Conservation (phyloP, 495 filamentous ascomycete genomes). For the Penicillium argentinense region DNA sequence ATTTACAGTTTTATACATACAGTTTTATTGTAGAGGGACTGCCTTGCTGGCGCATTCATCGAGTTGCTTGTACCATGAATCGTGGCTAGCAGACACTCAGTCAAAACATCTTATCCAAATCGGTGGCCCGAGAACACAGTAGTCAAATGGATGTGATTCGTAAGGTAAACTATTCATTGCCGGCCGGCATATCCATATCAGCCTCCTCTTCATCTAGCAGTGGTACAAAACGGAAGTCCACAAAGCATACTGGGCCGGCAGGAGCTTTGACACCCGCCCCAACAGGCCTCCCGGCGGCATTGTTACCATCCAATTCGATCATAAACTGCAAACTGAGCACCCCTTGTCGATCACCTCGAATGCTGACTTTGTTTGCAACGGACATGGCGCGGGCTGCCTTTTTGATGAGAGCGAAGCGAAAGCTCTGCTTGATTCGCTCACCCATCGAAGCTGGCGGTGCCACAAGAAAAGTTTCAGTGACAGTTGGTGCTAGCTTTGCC, state of each 20-base stretch:
- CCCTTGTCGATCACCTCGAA: slow-evolving; percentile 81
- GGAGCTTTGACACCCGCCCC: slow-evolving; percentile 21
- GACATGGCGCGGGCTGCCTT: slow-evolving; percentile 85
- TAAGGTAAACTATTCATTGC: slow-evolving; percentile 10
- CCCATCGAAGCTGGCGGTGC: slow-evolving; percentile 44
- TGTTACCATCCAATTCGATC: slow-evolving; percentile 66
- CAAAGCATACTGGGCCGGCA: slow-evolving; percentile 57
- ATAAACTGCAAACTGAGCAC: slow-evolving; percentile 96
- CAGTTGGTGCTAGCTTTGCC: slow-evolving; percentile 44
- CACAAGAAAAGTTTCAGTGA: slow-evolving; percentile 51
- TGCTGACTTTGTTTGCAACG: slow-evolving; percentile 86
- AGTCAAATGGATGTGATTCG: too few species aligned
- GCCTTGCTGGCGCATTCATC: too few species aligned
- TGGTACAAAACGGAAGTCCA: slow-evolving; percentile 78
- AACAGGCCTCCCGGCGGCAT: slow-evolving; percentile 25
- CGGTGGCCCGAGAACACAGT: too few species aligned
- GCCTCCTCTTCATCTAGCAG: slow-evolving; percentile 62
- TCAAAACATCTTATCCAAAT: too few species aligned
- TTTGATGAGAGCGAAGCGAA: slow-evolving; percentile 82
- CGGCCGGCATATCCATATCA: slow-evolving; percentile 33
- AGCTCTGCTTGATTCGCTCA: slow-evolving; percentile 47
- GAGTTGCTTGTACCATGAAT: too few species aligned
- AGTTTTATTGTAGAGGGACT: too few species aligned
- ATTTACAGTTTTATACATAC: too few species aligned
- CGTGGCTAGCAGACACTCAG: too few species aligned